A percentile compares a stretch with the other conserved stretches of the same genome.
Evolutionary conservation across 192 early-diverging fungal genomes (phyloP).

Genomic region (Podila minutissima): DNA sequence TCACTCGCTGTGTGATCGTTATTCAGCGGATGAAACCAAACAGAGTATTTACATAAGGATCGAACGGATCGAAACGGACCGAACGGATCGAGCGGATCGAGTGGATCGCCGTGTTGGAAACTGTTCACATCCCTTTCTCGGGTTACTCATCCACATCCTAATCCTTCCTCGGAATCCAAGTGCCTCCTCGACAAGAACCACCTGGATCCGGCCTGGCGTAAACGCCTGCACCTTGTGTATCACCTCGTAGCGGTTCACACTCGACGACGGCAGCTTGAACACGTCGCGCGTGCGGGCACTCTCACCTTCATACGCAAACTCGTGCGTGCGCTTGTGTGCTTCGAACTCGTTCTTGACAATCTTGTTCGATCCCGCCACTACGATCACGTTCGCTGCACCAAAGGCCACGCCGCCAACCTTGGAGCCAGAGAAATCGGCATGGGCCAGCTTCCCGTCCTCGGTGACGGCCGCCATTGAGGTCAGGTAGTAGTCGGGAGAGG

Average conservation of each 20-base stretch:
- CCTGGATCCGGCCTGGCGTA: constrained; percentile 44
- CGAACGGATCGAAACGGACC: neutral
- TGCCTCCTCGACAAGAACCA: constrained; percentile 35
- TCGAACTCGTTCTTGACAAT: constrained; percentile 52
- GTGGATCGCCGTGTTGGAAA: too few relatives aligned
- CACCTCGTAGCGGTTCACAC: constrained; percentile 27
- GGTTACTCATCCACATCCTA: neutral
- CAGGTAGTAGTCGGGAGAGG: constrained; percentile 51
- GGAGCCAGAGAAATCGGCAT: constrained; percentile 45
- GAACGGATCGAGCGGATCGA: neutral
- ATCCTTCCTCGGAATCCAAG: constrained; percentile 33
- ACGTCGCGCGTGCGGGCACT: constrained; percentile 44
- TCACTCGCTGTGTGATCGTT: neutral
- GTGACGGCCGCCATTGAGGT: constrained; percentile 45
- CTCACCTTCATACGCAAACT: constrained; percentile 39
- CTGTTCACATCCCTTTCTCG: neutral
- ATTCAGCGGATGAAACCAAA: constrained; percentile 4
- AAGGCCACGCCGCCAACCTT: constrained; percentile 48
- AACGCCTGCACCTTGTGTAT: constrained; percentile 26
- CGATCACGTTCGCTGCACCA: constrained; percentile 38
- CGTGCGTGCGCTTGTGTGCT: constrained; percentile 30
- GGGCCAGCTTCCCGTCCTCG: constrained; percentile 45
- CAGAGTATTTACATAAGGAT: too few relatives aligned
- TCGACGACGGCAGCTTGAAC: constrained; percentile 42
- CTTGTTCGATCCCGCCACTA: constrained; percentile 53